Base-by-base conservation (phyloP, 768 basidiomycete species). In the Roridomyces roridus region DNA sequence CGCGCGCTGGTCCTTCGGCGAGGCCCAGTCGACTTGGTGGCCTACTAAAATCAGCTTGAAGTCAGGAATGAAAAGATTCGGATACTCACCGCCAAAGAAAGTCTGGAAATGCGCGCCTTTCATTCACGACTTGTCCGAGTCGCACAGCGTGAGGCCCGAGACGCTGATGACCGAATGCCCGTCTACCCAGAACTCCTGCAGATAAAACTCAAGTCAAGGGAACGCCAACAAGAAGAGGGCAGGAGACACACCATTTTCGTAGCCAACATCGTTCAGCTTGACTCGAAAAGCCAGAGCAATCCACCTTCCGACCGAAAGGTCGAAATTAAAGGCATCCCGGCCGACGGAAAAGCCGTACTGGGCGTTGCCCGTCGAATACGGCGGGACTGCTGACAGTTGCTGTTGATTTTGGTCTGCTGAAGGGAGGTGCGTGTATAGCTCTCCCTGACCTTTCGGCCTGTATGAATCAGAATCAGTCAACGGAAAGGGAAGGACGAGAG, bases 91-190 rank as follows among this genome's bases (percentile, higher is more conserved):
- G 41, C 89, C 89, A 59, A 92, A 92, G 76, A 91, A 92, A 0
- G 89, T 91, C 69, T 90, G 84, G 46, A 88, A 83, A 67, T 89
- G 88, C 68, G 87, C 82, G 8, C 90, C 90, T 53, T 84, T 84
- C 47, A 91, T 81, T 48, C 72, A 75, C 1, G 78, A 77, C 2
- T 73, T 76, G 9, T 61, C 67, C n/a, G 71, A 65, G 5, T 71
- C 65, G 11, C 86, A 77, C 6, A 91, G 65, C 5, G 74, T 69
- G 1, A 93, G 68, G 0, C 82, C 81, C 1, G 67, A 64, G 2
- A 81, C 74, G n/a, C 62, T 65, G 9, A 91, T 82, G 4, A 85
- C 85, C 1, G 78, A 79, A 11, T 67, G 58, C 0, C 88, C 90
- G 59, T 92, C 82, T 8, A 89, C 75, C 75, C 78, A 87, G 0